Conservation (phyloP, 2,329 filamentous ascomycete species). For the Verticillium klebahnii region DNA sequence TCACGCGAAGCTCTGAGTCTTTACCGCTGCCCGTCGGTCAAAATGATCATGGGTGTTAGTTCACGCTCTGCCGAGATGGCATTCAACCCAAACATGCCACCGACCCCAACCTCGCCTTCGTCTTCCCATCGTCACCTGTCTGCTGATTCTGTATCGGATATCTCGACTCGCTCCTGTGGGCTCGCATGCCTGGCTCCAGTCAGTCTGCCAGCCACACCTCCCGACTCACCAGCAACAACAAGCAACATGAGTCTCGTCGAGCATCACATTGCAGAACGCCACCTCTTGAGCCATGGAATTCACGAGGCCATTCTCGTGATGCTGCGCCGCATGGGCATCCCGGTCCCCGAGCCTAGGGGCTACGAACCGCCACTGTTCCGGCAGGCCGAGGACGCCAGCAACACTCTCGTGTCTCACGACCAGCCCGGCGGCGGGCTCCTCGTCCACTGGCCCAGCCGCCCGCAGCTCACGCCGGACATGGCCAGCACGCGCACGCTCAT, state of each 20-base stretch:
- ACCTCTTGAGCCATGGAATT: background rate
- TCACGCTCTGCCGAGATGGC: background rate
- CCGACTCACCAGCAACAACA: background rate
- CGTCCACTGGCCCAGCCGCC: slow-evolving; percentile 22
- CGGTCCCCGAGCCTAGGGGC: background rate
- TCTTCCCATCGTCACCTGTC: background rate
- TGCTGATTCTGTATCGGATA: background rate
- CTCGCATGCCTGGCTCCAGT: background rate
- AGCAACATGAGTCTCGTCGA: background rate
- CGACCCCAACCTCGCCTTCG: background rate
- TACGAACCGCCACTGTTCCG: background rate
- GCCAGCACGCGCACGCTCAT: background rate
- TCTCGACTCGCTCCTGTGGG: background rate
- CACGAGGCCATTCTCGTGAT: background rate
- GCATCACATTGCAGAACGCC: background rate
- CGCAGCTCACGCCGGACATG: slow-evolving; percentile 20
- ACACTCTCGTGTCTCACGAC: background rate
- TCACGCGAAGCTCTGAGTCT: background rate
- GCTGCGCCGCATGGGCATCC: background rate
- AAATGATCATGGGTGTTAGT: background rate
- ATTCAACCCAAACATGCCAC: background rate
- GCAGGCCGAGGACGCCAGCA: background rate
- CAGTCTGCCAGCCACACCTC: background rate
- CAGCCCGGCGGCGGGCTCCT: slow-evolving; percentile 1
- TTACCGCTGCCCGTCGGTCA: background rate